Conservation (phyloP, 192 early-diverging fungal species). For the Coemansia asiatica region DNA sequence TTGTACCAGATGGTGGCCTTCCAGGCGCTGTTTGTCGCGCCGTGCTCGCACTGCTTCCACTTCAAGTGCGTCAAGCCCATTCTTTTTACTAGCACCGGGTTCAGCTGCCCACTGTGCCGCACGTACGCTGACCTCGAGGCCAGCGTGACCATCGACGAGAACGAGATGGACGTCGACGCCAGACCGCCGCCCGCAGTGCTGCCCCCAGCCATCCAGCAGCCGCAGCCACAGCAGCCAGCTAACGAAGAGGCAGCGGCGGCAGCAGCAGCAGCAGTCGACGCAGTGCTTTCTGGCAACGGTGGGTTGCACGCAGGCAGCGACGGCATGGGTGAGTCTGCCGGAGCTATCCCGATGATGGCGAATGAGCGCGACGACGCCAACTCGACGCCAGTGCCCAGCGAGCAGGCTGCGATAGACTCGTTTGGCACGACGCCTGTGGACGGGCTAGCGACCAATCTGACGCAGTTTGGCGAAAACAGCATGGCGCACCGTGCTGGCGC, state of each 20-base stretch:
- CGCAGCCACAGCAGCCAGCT: conserved; percentile 22
- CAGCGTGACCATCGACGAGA: conserved; percentile 60
- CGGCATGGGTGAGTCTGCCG: neutral
- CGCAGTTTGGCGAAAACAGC: conserved; percentile 15
- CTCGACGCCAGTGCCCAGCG: conserved; percentile 48
- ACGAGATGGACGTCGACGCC: conserved; percentile 51
- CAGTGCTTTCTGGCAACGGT: conserved; percentile 29
- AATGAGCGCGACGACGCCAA: conserved; percentile 45
- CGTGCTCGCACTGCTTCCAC: conserved; percentile 92
- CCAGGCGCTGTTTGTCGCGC: conserved; percentile 90
- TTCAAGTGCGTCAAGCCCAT: conserved; percentile 90
- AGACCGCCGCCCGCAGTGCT: conserved; percentile 21
- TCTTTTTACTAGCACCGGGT: conserved; percentile 68
- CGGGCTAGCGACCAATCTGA: conserved; percentile 35
- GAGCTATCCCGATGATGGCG: conserved; percentile 5
- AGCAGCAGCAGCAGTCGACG: conserved; percentile 33
- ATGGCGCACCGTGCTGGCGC: neutral
- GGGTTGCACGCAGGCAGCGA: conserved; percentile 3
- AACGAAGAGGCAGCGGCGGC: conserved; percentile 8
- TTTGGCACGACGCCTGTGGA: conserved; percentile 54
- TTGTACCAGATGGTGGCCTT: conserved; percentile 80
- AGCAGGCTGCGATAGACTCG: conserved; percentile 43
- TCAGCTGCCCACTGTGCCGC: conserved; percentile 89
- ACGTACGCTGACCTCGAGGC: conserved; percentile 90
- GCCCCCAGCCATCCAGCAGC: conserved; percentile 27